Evolutionary conservation across 257 asterid genomes (phyloP).

Genomic region (Eucommia ulmoides): DNA sequence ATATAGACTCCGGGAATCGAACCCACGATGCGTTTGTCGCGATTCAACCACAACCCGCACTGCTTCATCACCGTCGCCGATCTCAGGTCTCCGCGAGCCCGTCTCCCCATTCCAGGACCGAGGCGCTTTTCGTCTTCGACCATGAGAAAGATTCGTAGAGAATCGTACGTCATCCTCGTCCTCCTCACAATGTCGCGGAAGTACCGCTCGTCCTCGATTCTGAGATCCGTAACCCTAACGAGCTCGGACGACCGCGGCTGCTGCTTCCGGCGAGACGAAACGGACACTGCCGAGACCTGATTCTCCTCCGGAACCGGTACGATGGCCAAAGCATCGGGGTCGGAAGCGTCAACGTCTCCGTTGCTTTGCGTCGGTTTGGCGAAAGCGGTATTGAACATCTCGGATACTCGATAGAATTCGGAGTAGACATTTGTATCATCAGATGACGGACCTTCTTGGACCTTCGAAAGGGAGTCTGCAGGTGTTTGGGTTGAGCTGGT

Average conservation of each 20-base stretch:
- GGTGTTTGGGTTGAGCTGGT: no score
- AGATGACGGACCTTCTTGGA: no score
- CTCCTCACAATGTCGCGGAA: conserved; percentile 13
- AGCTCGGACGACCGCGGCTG: conserved; percentile 37
- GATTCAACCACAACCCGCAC: conserved; percentile 57
- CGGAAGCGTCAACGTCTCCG: no score
- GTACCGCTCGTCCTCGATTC: conserved; percentile 11
- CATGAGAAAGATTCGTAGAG: conserved; percentile 15
- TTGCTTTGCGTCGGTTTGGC: no score
- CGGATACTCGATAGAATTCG: background rate
- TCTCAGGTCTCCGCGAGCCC: conserved; percentile 8
- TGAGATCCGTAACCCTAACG: conserved; percentile 35
- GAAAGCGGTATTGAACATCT: no score
- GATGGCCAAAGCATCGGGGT: no score
- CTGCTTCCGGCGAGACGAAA: conserved; percentile 5
- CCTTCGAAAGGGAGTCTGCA: no score
- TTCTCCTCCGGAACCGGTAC: background rate
- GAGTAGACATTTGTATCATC: no score
- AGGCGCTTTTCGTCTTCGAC: no score
- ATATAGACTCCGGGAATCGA: conserved; percentile 55
- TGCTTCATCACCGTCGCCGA: conserved; percentile 30
- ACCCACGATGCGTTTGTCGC: conserved; percentile 77
- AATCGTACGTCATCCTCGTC: conserved; percentile 14
- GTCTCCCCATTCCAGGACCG: background rate
- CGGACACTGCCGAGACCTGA: background rate